Base-by-base conservation (phyloP, 2,329 filamentous ascomycete genomes). In the Polytolypa hystricis region DNA sequence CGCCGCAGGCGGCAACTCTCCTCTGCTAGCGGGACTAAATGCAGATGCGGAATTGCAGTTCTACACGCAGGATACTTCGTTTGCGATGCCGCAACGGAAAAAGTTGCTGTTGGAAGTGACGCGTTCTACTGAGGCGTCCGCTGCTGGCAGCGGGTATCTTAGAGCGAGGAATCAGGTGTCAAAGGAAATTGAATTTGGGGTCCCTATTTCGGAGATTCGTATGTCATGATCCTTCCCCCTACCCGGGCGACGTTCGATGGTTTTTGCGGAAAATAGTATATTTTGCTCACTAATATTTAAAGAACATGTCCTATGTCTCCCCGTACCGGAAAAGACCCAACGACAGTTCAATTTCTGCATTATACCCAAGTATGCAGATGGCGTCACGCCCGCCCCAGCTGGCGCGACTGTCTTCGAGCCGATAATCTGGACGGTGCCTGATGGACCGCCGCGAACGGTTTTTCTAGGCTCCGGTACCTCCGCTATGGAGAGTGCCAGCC, bases 321-420 rank as follows among this genome's bases (percentile, higher is more conserved):
- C 75, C 0, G 69, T 79, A 2, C 76, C 76, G 4, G 76, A 79
- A 47, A 79, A 79, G 49, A 67, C 73, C 3, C 71, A 76, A 42
- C 69, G 71, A 37, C 73, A 77, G 47, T 72, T 72, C 56, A 77
- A 75, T 47, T 79, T 78, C 50, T 70, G 75, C 48, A 55, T 79
- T 28, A 64, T 79, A 27, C 73, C 75, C 2, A 55, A 64, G 18
- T 61, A 65, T 34, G 66, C 60, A 12, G 62, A 73, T 45, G 68
- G 68, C 26, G 60, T 73, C 15, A 65, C 59, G 17, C 51, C 60
- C 2, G 52, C 56, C 10, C 61, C 65, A 2, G 60, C 64, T n/a
- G 57, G 60, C 20, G 54, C 53, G 11, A 45, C 61, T 6, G 51
- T 57, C 1, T 60, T 61, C 15, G 74, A 78, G 44, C 66, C 72